Conservation (phyloP, 148 eudicot species). For the Cornus controversa region DNA sequence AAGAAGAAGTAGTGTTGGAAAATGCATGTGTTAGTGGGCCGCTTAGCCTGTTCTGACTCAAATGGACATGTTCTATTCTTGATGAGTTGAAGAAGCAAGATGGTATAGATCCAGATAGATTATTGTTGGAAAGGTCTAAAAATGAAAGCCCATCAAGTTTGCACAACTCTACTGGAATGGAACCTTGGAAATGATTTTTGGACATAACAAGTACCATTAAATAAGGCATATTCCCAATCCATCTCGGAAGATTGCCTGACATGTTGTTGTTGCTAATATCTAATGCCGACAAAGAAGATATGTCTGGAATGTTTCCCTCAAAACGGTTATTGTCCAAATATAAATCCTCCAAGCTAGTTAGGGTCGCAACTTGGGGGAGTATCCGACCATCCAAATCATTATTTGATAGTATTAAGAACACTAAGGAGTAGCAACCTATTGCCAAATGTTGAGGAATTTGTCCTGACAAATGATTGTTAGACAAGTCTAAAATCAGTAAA, state of each 20-base stretch:
- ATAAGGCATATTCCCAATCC: background rate
- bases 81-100: slow-evolving; percentile 11
- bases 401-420: background rate
- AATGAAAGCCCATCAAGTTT: background rate
- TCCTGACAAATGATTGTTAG: no score
- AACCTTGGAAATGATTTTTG: slow-evolving; percentile 5
- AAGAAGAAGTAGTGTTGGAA: background rate
- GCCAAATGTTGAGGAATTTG: no score
- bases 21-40: slow-evolving; percentile 1
- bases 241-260: slow-evolving; percentile 1
- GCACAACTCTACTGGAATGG: background rate
- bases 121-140: slow-evolving; percentile 23
- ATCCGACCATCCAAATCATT: slow-evolving; percentile 20
- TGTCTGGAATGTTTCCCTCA: background rate
- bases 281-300: background rate
- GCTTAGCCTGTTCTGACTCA: background rate
- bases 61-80: background rate
- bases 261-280: slow-evolving; percentile 15
- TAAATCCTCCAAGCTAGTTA: background rate
- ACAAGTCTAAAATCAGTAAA: no score
- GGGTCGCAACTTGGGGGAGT: slow-evolving; percentile 1
- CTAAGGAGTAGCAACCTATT: background rate
- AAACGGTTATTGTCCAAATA: slow-evolving; percentile 8
- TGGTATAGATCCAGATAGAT: slow-evolving; percentile 16
- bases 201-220: background rate